phyloP scores from a whole-genome alignment of 2,329 filamentous ascomycete species.

The Colletotrichum simmondsii region DNA sequence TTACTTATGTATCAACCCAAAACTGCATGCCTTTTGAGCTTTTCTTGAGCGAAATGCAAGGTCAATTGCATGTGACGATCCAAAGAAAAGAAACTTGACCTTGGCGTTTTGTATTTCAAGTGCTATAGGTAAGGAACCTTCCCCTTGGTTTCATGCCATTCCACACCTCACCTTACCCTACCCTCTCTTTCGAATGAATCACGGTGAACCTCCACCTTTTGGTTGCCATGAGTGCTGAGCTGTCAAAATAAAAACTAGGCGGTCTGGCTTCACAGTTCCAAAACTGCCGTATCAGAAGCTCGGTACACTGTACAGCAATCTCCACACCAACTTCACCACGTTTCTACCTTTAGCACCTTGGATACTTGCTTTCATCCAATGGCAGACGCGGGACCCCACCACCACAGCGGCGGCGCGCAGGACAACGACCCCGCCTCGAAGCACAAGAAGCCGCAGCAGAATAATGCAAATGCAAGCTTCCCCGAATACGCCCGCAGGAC shows the following conservation, averaged over 20 bases:
- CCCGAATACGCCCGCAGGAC: slow-evolving; percentile 39
- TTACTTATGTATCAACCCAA: neutral
- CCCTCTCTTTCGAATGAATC: neutral
- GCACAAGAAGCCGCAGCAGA: slow-evolving; percentile 36
- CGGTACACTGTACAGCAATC: slow-evolving; percentile 14
- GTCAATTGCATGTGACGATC: neutral
- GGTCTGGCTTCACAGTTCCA: slow-evolving; percentile 10
- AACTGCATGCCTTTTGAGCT: neutral
- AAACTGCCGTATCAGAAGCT: slow-evolving; percentile 3
- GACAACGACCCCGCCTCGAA: slow-evolving; percentile 46
- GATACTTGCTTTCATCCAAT: slow-evolving; percentile 35
- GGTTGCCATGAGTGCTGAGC: slow-evolving; percentile 3
- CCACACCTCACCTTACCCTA: neutral
- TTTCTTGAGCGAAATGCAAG: neutral
- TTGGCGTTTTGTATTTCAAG: neutral
- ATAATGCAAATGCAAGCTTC: slow-evolving; percentile 29
- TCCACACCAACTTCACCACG: neutral
- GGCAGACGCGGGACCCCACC: slow-evolving; percentile 43
- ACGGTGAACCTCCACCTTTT: neutral
- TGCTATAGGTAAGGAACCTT: neutral
- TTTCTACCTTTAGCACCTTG: no score
- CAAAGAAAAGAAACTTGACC: no score
- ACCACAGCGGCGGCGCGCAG: slow-evolving; percentile 37
- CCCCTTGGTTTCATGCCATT: neutral
- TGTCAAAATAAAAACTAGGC: slow-evolving; percentile 7